Percentiles rank a stretch among this genome's conserved stretches.
Evolutionary conservation across 2,329 filamentous ascomycete species (phyloP).

Genomic region (Piedraia hortae): DNA sequence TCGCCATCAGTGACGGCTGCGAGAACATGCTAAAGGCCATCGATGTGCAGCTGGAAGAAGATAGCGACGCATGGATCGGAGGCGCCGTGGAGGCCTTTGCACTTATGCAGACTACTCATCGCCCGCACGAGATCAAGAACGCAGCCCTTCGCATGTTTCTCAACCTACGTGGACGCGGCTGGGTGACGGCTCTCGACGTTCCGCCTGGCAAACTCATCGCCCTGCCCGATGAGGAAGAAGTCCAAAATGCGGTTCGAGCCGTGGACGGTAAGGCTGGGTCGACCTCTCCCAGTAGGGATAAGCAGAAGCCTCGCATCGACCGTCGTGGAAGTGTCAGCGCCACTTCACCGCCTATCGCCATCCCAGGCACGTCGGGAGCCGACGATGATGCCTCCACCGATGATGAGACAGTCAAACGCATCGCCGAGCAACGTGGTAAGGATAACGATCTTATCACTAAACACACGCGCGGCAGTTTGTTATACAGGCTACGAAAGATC

Average conservation of each 20-base stretch:
- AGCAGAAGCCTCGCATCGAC: not conserved
- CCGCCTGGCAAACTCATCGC: constrained; percentile 2
- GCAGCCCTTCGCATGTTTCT: constrained; percentile 3
- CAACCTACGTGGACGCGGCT: constrained; percentile 3
- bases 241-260: not conserved
- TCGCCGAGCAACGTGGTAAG: too few relatives aligned
- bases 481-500: too few relatives aligned
- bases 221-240: not conserved
- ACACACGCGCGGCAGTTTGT: too few relatives aligned
- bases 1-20: constrained; percentile 42
- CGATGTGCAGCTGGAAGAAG: constrained; percentile 3
- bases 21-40: constrained; percentile 12
- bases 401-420: too few relatives aligned
- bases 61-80: constrained; percentile 2
- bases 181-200: constrained; percentile 3
- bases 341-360: constrained; percentile 1
- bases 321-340: constrained; percentile 1
- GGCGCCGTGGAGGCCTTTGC: constrained; percentile 5
- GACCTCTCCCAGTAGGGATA: not conserved
- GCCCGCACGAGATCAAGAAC: constrained; percentile 2
- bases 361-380: too few relatives aligned
- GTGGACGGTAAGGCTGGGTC: not conserved
- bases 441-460: too few relatives aligned
- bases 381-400: too few relatives aligned
- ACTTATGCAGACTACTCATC: constrained; percentile 5